These are phyloP conservation scores for Saccharum hybrid DNA, from an alignment of 202 grass and related monocot genomes.

Conservation along the genomic window DNA sequence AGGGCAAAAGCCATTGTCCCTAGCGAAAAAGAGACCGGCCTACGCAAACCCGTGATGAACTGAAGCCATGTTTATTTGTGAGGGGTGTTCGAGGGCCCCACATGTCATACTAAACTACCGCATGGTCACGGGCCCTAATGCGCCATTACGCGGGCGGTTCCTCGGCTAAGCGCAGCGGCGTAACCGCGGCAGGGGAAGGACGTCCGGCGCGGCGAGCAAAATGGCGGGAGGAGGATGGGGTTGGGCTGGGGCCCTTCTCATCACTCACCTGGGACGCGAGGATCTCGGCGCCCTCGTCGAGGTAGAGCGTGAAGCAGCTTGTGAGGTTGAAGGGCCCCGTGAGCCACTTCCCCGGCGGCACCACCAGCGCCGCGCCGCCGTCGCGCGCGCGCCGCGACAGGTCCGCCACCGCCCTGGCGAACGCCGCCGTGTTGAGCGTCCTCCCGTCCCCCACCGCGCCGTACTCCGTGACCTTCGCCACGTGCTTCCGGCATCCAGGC, in stretches of 20 bases:
- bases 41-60: constrained; percentile 22
- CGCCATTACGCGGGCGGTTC: background rate
- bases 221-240: background rate
- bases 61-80: background rate
- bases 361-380: constrained; percentile 81
- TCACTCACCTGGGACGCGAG: constrained; percentile 76
- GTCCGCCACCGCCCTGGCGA: constrained; percentile 67
- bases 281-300: constrained; percentile 77
- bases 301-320: constrained; percentile 97
- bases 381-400: constrained; percentile 39
- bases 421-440: constrained; percentile 77
- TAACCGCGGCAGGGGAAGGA: background rate
- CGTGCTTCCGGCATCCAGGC: constrained; percentile 59
- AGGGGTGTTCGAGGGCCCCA: background rate
- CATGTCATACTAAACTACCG: constrained; percentile 1
- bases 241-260: background rate
- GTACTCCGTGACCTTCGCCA: constrained; percentile 70
- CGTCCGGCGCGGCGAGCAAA: background rate
- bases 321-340: constrained; percentile 98
- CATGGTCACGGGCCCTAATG: background rate
- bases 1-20: constrained; percentile 26
- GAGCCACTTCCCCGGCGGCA: constrained; percentile 72
- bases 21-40: constrained; percentile 1
- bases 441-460: constrained; percentile 78
- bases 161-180: background rate